Conservation (phyloP, 2,329 filamentous ascomycete species). For the Epichloe baconii region DNA sequence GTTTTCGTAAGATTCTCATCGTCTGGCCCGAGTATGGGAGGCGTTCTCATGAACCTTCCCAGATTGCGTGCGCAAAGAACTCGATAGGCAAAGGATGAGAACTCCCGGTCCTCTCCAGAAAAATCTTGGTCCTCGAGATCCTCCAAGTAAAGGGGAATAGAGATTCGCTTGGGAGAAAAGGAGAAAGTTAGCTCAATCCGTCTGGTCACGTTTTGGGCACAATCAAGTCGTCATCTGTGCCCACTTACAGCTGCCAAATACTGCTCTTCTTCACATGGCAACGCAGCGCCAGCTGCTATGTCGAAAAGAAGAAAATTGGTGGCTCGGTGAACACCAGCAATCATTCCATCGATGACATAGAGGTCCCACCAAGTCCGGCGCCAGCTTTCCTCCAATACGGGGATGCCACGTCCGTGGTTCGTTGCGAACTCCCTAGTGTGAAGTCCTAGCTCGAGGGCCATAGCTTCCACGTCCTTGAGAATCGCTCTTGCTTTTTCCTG, state of each 20-base stretch:
- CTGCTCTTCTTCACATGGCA: slow-evolving; percentile 76
- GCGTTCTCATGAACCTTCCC: slow-evolving; percentile 55
- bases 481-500: slow-evolving; percentile 55
- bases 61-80: slow-evolving; percentile 71
- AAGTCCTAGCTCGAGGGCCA: slow-evolving; percentile 66
- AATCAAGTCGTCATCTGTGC: not conserved
- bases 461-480: slow-evolving; percentile 52
- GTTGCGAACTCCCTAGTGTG: slow-evolving; percentile 56
- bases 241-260: slow-evolving; percentile 44
- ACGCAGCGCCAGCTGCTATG: slow-evolving; percentile 50
- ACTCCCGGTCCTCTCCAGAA: slow-evolving; percentile 52
- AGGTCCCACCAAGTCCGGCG: slow-evolving; percentile 83
- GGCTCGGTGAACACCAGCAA: slow-evolving; percentile 64
- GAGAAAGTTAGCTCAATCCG: slow-evolving; percentile 1
- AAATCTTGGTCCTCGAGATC: slow-evolving; percentile 72
- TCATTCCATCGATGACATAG: slow-evolving; percentile 71
- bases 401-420: slow-evolving; percentile 48
- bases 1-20: slow-evolving; percentile 39
- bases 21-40: slow-evolving; percentile 36
- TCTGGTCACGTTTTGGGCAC: not conserved
- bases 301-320: slow-evolving; percentile 59
- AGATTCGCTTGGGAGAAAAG: slow-evolving; percentile 35
- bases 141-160: slow-evolving; percentile 48
- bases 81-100: slow-evolving; percentile 77
- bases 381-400: slow-evolving; percentile 68